A percentile compares a stretch with the other conserved stretches of the same genome.
phyloP scores from a whole-genome alignment of 108 stramenopile genomes.

The Skeletonema menzelii region DNA sequence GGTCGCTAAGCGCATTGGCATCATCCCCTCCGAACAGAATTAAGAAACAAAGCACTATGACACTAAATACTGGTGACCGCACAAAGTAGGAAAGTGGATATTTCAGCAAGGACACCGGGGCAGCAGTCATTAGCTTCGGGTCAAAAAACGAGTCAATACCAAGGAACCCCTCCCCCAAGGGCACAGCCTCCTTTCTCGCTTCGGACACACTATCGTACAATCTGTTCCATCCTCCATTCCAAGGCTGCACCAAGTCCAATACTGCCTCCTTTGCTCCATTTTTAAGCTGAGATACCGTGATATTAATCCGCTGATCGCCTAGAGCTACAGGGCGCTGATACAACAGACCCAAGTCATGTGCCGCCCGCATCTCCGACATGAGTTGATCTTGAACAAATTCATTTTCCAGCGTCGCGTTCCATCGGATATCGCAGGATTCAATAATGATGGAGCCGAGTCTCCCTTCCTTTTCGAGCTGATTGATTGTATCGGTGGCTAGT shows the following conservation, averaged over 20 bases:
- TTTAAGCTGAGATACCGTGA: conserved; percentile 50
- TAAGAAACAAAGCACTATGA: conserved; percentile 18
- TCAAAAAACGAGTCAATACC: conserved; percentile 57
- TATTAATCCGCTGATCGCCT: conserved; percentile 69
- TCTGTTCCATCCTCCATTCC: conserved; percentile 52
- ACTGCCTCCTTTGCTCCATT: conserved; percentile 49
- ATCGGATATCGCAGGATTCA: conserved; percentile 64
- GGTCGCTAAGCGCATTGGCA: conserved; percentile 8
- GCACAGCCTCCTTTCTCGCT: conserved; percentile 50
- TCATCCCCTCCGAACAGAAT: conserved; percentile 23
- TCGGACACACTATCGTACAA: conserved; percentile 28
- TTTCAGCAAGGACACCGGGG: conserved; percentile 57
- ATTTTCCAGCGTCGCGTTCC: conserved; percentile 59
- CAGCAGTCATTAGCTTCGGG: conserved; percentile 46
- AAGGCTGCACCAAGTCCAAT: conserved; percentile 35
- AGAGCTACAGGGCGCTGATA: conserved; percentile 61
- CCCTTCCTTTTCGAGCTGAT: conserved; percentile 31
- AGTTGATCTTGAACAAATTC: conserved; percentile 42
- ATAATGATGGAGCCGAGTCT: conserved; percentile 61
- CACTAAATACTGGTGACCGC: conserved; percentile 47
- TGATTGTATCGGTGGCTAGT: conserved; percentile 44
- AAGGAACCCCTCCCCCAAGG: conserved; percentile 43
- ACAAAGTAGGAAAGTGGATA: conserved; percentile 62
- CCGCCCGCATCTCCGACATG: conserved; percentile 64
- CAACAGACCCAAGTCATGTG: conserved; percentile 47